Evolutionary conservation across 2,329 filamentous ascomycete species (phyloP).

Genomic region (Aureobasidium musti): DNA sequence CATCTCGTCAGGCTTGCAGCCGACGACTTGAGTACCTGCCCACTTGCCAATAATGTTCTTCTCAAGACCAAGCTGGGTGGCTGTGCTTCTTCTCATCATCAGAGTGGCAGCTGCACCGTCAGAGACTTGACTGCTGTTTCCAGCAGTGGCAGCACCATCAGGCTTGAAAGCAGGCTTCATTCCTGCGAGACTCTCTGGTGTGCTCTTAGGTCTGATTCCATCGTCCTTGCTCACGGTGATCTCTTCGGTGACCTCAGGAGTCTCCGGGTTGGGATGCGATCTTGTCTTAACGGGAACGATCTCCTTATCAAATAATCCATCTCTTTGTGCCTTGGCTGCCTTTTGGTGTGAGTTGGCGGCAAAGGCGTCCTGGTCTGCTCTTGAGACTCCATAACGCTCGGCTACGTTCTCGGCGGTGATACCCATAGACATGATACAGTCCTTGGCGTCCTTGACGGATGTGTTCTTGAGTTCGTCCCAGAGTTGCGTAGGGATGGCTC

Average conservation of each 20-base stretch:
- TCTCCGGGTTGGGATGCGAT: constrained; percentile 64
- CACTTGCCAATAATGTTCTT: constrained; percentile 77
- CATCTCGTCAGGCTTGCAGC: constrained; percentile 90
- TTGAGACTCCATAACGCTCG: constrained; percentile 68
- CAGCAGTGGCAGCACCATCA: constrained; percentile 77
- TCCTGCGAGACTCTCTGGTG: constrained; percentile 68
- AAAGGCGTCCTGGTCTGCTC: constrained; percentile 80
- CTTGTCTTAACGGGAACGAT: constrained; percentile 77
- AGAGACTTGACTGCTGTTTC: constrained; percentile 81
- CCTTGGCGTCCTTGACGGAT: constrained; percentile 66
- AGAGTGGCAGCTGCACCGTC: constrained; percentile 84
- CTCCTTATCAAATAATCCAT: constrained; percentile 73
- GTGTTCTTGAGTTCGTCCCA: constrained; percentile 73
- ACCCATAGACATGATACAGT: constrained; percentile 95
- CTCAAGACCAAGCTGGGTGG: constrained; percentile 68
- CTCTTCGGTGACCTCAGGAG: constrained; percentile 51
- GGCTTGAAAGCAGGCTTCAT: constrained; percentile 84
- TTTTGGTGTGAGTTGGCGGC: constrained; percentile 73
- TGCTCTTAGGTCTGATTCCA: constrained; percentile 71
- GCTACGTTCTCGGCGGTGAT: constrained; percentile 89
- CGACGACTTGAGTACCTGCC: constrained; percentile 72
- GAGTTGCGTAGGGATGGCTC: constrained; percentile 79
- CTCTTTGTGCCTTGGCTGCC: constrained; percentile 68
- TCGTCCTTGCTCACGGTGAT: constrained; percentile 77
- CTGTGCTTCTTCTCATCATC: constrained; percentile 81